Evolutionary conservation across 139 green algal genomes (phyloP), one percentile per base, ranked within the genome.

Genomic region (Nannochloris sp.): DNA sequence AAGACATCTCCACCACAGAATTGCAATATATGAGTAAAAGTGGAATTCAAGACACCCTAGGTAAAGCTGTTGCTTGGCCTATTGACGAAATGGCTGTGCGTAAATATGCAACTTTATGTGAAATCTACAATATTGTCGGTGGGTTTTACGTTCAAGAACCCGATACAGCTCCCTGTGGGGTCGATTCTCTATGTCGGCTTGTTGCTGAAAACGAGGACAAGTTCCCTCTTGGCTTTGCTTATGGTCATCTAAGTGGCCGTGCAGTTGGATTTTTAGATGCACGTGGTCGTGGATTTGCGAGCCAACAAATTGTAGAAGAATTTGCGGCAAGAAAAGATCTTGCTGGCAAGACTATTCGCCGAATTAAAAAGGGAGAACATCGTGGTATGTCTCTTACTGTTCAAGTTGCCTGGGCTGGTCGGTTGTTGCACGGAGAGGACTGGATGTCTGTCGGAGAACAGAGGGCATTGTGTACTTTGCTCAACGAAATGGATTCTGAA

Each of bases 131-230:
- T 9, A 71, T 76, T 34, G 55, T 61, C 4, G 63, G 57, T 65
- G 80, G 80, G 24, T 77, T 87, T 54, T 87, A 87, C 53, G 70
- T 85, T 38, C 80, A 87, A 67, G 80, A 87, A 75, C 74, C 77
- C 3, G 80, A 87, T 64, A 70, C 65, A 19, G 58, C 42, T 13
- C 48, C 80, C n/a, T 48, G 65, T 3, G 37, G 51, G 1, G 47
- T 81, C 10, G 60, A 77, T 38, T 68, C 80, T 2, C 61, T 87
- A 19, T 57, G 73, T 15, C 36, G 44, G 7, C 73, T 84, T 24
- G 67, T 74, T 33, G 72, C 75, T 19, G 25, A 24, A 1, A 27
- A 74, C 39, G 57, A 70, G 1, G 37, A 29, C 8, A 58, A 64
- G 45, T 70, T 84, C 60, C 74, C 80, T 1, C 73, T 87, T 15